Base-by-base conservation (phyloP, 306 rosid genomes). In the Spatholobus suberectus region DNA sequence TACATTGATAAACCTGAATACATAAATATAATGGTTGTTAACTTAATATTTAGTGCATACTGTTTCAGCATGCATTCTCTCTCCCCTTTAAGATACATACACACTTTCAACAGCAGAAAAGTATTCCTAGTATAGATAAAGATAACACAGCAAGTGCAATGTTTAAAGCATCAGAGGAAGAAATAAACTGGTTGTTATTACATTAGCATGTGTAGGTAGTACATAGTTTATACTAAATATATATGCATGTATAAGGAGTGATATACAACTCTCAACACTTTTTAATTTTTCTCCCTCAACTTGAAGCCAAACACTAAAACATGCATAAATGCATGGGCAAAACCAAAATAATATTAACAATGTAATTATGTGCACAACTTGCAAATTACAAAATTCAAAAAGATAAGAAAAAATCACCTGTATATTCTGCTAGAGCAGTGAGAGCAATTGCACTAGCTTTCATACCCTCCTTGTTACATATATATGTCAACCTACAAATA, bases 391-490 rank as follows among this genome's bases (percentile, higher is more conserved):
- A 80, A 83, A 44, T 75, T 66, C 13, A 63, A 71, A 77, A 38
- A 6, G n/a, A 82, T 66, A 65, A 69, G 78, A 83, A 27, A 49
- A 80, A 73, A 70, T 73, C 15, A 95, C 99, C 99, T 81, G 99
- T 93, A 82, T 87, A 90, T 49, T 92, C 92, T 24, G 96, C 97
- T 52, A 95, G 92, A 43, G 97, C 92, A 70, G 94, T 88, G 76
- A 95, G 94, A 54, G 94, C 98, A 59, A 90, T 83, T 62, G 96
- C 91, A 75, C 79, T 90, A 37, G 90, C 85, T 90, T 90, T 93
- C 93, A 91, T 89, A 43, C 93, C 96, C 87, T 95, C 99, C 88
- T 90, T 94, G 90, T 88, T 92, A 79, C 99, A 95, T 84, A 95
- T 92, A 88, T 93, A 90, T 81, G 90, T 95, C 51, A 95, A 88